Base-by-base conservation (phyloP, 306 rosid genomes). In the Potentilla sterilis region DNA sequence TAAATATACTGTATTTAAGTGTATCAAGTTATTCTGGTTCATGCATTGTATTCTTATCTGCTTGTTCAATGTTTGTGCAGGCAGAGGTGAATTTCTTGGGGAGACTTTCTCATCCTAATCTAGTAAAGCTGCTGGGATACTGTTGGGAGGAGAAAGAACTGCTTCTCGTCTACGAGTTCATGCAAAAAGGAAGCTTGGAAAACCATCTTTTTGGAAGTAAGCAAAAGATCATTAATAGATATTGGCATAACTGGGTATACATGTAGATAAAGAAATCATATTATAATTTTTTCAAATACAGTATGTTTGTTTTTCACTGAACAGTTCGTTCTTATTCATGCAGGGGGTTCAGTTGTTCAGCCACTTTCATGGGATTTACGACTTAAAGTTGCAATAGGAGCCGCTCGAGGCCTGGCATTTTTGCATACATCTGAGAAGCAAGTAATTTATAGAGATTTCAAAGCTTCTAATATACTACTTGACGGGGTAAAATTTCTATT, bases 201-300 rank as follows among this genome's bases (percentile, higher is more conserved):
- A 88, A 90, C 83, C 98, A 92, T 72, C 91, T 96, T 6, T 96
- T 96, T 86, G 98, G 99, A 89, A 96, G 98, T 91, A 80, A 88
- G 95, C 70, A 76, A 54, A 68, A 19, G 34, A 48, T 44, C 78
- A 67, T 68, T 42, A 21, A 43, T 71, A 63, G 22, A 59, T 75
- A 70, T 22, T 37, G 43, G 41, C 78, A 15, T 40, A 42, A 18
- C 34, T 70, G 75, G 37, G 71, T 48, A 43, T 74, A 61, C 63
- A 32, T 51, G 68, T 69, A 63, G 51, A 34, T 38, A 41, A 59
- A 51, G 28, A 34, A 66, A 67, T 40, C 28, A 28, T 28, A 28
- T 28, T 28, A 28, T 28, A 28, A 28, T 28, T 28, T 46, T 46
- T 24, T 43, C 52, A 67, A 67, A 43, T 22, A 22, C 72, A 67